Percentiles rank a stretch among this genome's conserved stretches.
Conservation (phyloP, 2,329 filamentous ascomycete species). For the Aulographum hederae region DNA sequence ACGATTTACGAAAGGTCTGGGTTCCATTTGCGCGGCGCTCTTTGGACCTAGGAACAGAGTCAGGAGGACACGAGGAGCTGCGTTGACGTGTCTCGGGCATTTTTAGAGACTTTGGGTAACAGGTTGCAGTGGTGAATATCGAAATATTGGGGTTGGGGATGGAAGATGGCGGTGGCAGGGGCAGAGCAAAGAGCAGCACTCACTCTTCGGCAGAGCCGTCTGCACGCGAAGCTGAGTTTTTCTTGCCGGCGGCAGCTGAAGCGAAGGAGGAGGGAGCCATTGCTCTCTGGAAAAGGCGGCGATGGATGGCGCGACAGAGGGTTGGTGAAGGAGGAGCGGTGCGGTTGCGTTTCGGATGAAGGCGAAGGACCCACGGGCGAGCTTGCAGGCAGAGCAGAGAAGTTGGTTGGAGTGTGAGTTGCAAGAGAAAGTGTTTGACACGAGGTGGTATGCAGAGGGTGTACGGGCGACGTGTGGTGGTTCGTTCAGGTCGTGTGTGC, state of each 20-base stretch:
- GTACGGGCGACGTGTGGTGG: too few species aligned
- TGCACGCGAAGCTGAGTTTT: slow-evolving; percentile 20
- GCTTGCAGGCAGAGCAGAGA: too few species aligned
- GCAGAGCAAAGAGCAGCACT: slow-evolving; percentile 10
- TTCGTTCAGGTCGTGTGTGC: too few species aligned
- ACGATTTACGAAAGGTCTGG: slow-evolving; percentile 47
- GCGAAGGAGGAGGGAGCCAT: slow-evolving; percentile 32
- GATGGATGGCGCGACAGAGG: too few species aligned
- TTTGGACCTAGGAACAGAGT: slow-evolving; percentile 19
- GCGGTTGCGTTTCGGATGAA: too few species aligned
- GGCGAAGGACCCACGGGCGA: too few species aligned
- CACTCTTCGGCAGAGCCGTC: slow-evolving; percentile 28
- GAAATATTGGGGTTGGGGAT: background rate
- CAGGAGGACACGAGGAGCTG: background rate
- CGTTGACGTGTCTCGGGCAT: background rate
- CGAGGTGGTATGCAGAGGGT: too few species aligned
- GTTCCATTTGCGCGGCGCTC: slow-evolving; percentile 47
- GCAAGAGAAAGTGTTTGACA: too few species aligned
- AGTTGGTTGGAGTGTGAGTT: too few species aligned
- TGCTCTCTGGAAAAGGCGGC: too few species aligned
- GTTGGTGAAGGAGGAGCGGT: too few species aligned
- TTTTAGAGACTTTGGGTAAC: background rate
- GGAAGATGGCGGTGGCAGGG: slow-evolving; percentile 1
- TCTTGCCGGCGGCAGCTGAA: slow-evolving; percentile 26
- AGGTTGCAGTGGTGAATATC: background rate